A percentile compares a stretch with the other conserved stretches of the same genome.
Conservation (phyloP, 805 yeast species). For the Yarrowia osloensis region DNA sequence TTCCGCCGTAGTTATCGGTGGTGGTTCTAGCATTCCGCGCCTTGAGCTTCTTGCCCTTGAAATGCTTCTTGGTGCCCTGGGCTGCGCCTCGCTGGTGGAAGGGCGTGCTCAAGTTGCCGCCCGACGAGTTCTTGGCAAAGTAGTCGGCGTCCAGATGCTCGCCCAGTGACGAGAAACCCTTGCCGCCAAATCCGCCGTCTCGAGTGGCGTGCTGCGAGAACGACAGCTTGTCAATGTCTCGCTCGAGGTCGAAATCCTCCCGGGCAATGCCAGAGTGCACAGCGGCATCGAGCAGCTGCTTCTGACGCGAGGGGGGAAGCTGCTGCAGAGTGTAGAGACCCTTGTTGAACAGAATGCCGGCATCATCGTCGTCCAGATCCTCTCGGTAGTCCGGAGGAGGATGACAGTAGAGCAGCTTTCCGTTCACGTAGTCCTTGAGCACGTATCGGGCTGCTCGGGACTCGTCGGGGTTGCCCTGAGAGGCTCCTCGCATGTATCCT, state of each 20-base stretch:
- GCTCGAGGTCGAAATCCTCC: conserved; percentile 62
- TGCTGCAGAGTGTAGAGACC: conserved; percentile 67
- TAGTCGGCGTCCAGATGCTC: conserved; percentile 85
- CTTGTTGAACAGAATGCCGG: conserved; percentile 69
- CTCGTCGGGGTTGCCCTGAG: conserved; percentile 92
- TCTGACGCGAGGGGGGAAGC: conserved; percentile 71
- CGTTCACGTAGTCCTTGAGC: conserved; percentile 91
- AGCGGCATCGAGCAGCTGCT: conserved; percentile 61
- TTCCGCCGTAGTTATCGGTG: conserved; percentile 30
- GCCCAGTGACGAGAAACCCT: conserved; percentile 62
- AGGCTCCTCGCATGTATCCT: conserved; percentile 89
- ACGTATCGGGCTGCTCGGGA: conserved; percentile 90
- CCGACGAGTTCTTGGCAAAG: conserved; percentile 65
- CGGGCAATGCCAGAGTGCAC: conserved; percentile 13
- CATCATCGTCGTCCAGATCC: conserved; percentile 47
- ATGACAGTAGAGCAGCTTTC: conserved; percentile 76
- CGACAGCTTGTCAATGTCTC: conserved; percentile 69
- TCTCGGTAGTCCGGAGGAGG: conserved; percentile 60
- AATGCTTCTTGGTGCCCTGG: conserved; percentile 57
- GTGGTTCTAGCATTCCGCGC: conserved; percentile 38
- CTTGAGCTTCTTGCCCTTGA: conserved; percentile 73
- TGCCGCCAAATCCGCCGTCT: conserved; percentile 43
- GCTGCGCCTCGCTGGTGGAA: conserved; percentile 55
- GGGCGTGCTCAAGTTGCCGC: conserved; percentile 67
- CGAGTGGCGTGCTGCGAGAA: conserved; percentile 76